Evolutionary conservation across 768 basidiomycete genomes (phyloP), one percentile per base, ranked within the genome.

Genomic region (Amanita rimosa): DNA sequence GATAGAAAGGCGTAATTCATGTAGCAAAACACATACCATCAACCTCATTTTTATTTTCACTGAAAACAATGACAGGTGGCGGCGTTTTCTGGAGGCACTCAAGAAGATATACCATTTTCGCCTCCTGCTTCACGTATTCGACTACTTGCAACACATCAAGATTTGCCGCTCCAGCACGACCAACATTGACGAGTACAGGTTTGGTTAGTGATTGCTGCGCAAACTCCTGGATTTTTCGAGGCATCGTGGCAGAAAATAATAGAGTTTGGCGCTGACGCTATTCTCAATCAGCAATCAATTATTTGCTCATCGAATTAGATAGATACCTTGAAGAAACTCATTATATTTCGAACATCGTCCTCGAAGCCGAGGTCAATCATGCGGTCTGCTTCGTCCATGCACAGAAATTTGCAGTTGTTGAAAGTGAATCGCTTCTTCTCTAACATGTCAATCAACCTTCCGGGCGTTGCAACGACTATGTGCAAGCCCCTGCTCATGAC

Each of bases 291-390:
- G 35, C 22, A 34, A 16, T 8, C 14, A 38, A 8, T 4, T 40
- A 13, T 21, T 33, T 17, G 26, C 8, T 17, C 1, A n/a, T 14
- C 13, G 2, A 58, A 39, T 17, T 14, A 16, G 76, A 33, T 52
- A 90, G 76, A 33, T 52, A 90, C 93, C 72, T 87, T 93, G 75
- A 99, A 98, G 66, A 91, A 98, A 60, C 90, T 95, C 92, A 99
- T 97, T 59, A 99, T 96, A 58, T 93, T 96, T 50, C 96, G 76
- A 26, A 99, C 94, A 57, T 99, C 96, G 52, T 99, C 96, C 65
- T 99, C 96, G 59, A 99, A 99, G 0, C 96, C 96, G 62, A 97
- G 72, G 61, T 99, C 96, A 52, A 99, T 93, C 96, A 99, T 99
- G 51, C 96, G 73, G 67, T 99, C 96, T 0, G 96, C 96, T 67